Evolutionary conservation across 108 stramenopile species (phyloP), one percentile per base, ranked within the genome.

Genomic region (Cyclotella sp.): DNA sequence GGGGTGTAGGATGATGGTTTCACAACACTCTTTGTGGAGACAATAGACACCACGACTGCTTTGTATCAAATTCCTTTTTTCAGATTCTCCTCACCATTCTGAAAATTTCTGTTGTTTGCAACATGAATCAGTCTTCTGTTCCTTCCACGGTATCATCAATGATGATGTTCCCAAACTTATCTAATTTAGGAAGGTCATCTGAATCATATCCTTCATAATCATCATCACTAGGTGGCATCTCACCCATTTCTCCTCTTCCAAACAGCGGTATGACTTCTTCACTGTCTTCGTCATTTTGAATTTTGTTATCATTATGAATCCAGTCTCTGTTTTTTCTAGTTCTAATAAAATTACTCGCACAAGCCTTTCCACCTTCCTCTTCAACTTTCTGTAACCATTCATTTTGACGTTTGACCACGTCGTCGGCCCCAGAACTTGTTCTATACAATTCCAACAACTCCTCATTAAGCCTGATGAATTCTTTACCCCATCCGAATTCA

Each of bases 401-500:
- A 57, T 93, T 95, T 84, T 98, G 95, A 72, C 85, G 88, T 15
- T 75, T 68, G 13, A 94, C 88, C 11, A 98, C 96, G 21, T 94
- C 96, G 10, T 75, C 90, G 12, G 88, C 88, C 71, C 86, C 84
- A 54, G 76, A 59, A 63, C 93, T 93, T 19, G 77, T 62, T 14
- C 86, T 84, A 73, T 99, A 98, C 67, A 89, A 61, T 60, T 97
- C 96, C 42, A 98, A 82, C 26, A 94, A 71, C 67, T 96, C 91
- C 41, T 73, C 54, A 85, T 98, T 98, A 15, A 98, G 70, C 28
- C 78, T 60, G 41, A 98, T 75, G 70, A 99, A 99, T 70, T 98
- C 98, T 30, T 79, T 87, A 19, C 99, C 99, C 93, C 95, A 99
- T 12, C 91, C 85, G 82, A 99, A 99, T 79, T 96, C 93, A 34